A percentile compares a stretch with the other conserved stretches of the same genome.
phyloP scores from a whole-genome alignment of 345 rosid species.

The Brassica rapa region DNA sequence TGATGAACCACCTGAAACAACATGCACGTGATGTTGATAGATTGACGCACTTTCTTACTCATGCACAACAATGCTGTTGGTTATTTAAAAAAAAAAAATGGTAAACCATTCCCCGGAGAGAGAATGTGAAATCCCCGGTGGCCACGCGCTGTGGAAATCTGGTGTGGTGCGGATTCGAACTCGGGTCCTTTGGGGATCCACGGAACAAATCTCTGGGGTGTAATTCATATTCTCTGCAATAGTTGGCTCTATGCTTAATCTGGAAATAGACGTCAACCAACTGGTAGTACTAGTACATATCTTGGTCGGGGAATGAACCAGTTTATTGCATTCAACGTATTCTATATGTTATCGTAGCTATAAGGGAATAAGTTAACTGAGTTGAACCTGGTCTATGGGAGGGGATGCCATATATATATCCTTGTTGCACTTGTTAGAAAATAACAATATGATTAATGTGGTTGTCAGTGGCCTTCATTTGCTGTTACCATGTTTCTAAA shows the following conservation, averaged over 20 bases:
- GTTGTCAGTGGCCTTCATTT: background rate
- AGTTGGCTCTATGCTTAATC: conserved; percentile 1
- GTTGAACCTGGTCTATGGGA: background rate
- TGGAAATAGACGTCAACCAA: conserved; percentile 4
- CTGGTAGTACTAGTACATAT: background rate
- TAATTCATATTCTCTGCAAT: conserved; percentile 15
- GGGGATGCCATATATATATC: background rate
- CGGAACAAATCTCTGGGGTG: background rate
- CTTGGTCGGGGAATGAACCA: background rate
- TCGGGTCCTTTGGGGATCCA: too few species aligned
- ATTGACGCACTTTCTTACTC: conserved; percentile 94
- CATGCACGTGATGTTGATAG: conserved; percentile 99
- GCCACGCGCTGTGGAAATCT: too few species aligned
- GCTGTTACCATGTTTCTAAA: too few species aligned
- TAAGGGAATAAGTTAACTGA: background rate
- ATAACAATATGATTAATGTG: background rate
- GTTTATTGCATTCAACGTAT: background rate
- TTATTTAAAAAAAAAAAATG: conserved; percentile 45
- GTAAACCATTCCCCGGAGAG: too few species aligned
- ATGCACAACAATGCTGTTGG: conserved; percentile 99
- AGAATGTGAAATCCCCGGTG: too few species aligned
- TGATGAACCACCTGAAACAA: conserved; percentile 98
- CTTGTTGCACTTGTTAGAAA: background rate
- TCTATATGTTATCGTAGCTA: background rate
- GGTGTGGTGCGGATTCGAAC: too few species aligned